Evolutionary conservation across 768 basidiomycete genomes (phyloP), one percentile per base, ranked within the genome.

Genomic region (Paxillus involutus): DNA sequence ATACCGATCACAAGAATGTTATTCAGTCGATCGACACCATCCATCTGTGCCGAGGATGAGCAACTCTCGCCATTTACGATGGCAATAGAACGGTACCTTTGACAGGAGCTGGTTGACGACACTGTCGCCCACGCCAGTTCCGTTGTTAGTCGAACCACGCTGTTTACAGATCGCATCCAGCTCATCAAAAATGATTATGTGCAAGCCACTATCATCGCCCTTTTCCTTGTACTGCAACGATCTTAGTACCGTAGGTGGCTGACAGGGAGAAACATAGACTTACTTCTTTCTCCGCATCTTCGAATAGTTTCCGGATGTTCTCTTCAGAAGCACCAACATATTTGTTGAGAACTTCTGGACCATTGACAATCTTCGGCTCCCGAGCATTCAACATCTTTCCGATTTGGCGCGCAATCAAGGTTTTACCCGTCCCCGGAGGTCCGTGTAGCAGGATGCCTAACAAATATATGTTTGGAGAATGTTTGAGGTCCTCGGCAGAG

Each of bases 181-280:
- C 73, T 99, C 97, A 69, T 99, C 97, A 65, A 99, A 99, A 57
- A 99, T 99, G 75, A 99, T 98, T 75, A 99, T 98, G 66, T 99
- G 97, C 44, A 99, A 74, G 3, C 93, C 94, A 71, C 94, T 96
- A 60, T 98, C 95, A 59, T 98, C 96, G 7, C 88, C 91, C 72
- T 98, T 98, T 61, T 91, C 92, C 71, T 97, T 98, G 77, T 95
- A 98, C 91, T 95, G 59, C 5, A 24, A 12, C 2, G 10, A 21
- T n/a, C 50, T 64, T 30, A 59, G 52, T 10, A 37, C 55, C 11
- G 52, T 41, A 11, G 11, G 30, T 12, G 1, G 3, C 32, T 8
- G 39, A 32, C 8, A 2, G 30, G 16, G 35, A n/a, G 21, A 21
- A 42, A 50, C 17, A 37, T 7, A 17, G 7, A 52, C 58, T 47